These are phyloP conservation scores for Dactylonectria macrodidyma DNA, from an alignment of 2,329 filamentous ascomycete genomes.

Conservation along the genomic window DNA sequence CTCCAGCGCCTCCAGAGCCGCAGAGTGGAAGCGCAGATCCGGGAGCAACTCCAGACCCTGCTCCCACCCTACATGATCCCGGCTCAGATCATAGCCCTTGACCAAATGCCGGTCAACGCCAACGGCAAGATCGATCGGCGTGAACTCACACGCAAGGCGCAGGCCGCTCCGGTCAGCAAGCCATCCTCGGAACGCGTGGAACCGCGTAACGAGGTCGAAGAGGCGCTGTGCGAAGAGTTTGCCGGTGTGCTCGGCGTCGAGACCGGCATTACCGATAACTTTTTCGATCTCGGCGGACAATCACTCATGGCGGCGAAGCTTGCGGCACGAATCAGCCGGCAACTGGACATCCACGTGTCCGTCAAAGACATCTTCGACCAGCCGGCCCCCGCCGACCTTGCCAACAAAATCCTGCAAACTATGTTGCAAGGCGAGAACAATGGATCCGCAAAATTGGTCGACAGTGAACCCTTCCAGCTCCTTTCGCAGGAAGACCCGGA, in stretches of 20 bases:
- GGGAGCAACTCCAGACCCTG: background rate
- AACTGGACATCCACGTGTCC: conserved; percentile 55
- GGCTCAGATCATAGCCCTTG: too few relatives aligned
- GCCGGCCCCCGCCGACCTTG: background rate
- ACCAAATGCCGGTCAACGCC: conserved; percentile 30
- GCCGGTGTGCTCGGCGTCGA: background rate
- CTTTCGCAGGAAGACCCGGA: background rate
- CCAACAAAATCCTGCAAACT: background rate
- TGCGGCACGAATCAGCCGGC: conserved; percentile 56
- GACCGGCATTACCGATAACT: conserved; percentile 49
- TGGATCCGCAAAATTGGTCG: too few relatives aligned
- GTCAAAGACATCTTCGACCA: conserved; percentile 60
- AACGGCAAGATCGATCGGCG: conserved; percentile 46
- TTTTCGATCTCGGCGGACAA: conserved; percentile 65
- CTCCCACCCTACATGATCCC: too few relatives aligned
- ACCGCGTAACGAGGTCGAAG: too few relatives aligned
- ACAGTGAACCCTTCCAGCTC: background rate
- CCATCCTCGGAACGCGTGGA: too few relatives aligned
- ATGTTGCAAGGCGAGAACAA: too few relatives aligned
- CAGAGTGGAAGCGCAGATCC: background rate
- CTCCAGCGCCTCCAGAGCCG: background rate
- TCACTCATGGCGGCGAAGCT: conserved; percentile 65
- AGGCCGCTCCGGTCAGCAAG: too few relatives aligned
- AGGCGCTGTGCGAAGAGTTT: background rate
- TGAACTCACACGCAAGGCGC: background rate